Evolutionary conservation across 495 filamentous ascomycete genomes (phyloP), one percentile per base, ranked within the genome.

Genomic region (Penicillium parvum): DNA sequence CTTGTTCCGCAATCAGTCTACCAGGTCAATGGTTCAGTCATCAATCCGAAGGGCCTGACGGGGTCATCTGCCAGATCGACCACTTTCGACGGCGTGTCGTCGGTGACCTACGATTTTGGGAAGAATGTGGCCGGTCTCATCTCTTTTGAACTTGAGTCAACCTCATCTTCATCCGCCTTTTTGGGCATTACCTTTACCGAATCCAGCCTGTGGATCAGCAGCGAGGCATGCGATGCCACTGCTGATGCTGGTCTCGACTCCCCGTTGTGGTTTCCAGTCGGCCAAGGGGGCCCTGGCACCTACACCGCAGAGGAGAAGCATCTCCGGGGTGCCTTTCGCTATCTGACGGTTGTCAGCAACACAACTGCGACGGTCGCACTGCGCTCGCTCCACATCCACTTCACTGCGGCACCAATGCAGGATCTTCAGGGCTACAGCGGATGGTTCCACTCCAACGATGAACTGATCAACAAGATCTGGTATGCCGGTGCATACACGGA

Each of bases 401-500:
- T 50, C 28, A 55, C 62, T 5, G 71, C 70, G 15, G 63, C 65
- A 8, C 60, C 76, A 3, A 53, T 72, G 5, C 69, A 78, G n/a
- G 71, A 77, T 43, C 63, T 78, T 5, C 60, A 61, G 19, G 71
- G 68, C 10, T 81, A 82, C 45, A 70, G 68, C 32, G 78, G 79
- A 1, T 82, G 79, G 41, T 82, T 82, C 49, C 72, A 82, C 50
- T 71, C 65, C 33, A 67, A 65, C 39, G 75, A 79, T 45, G 70
- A 79, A 10, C 40, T 73, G 18, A 61, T 84, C 23, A 82, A 84
- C 42, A 57, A 69, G 9, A 69, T 81, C 29, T 83, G 77, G 77
- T 83, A 83, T 52, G 73, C 78, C n/a, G 77, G 78, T 10, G 77
- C 78, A 11, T 84, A 77, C 48, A 84, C 80, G 0, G 61, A 74